phyloP scores from a whole-genome alignment of 2,329 filamentous ascomycete genomes.

The Cladosporium colombiae region DNA sequence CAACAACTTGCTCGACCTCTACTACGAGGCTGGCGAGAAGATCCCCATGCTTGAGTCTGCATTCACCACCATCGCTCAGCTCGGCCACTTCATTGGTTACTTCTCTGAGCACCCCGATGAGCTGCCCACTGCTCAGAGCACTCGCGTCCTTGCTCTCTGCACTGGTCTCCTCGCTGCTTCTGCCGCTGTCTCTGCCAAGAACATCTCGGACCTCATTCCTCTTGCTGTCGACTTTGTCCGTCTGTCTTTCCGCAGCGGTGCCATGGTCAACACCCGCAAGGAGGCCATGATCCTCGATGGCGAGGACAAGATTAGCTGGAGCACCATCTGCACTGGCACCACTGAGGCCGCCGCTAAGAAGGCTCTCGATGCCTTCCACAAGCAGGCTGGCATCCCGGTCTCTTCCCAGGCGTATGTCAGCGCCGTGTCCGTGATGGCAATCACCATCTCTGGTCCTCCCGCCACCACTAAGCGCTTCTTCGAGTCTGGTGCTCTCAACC shows the following conservation, averaged over 20 bases:
- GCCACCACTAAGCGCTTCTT: conserved; percentile 55
- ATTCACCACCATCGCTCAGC: conserved; percentile 64
- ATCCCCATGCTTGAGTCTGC: conserved; percentile 65
- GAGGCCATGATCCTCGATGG: conserved; percentile 53
- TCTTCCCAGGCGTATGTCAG: conserved; percentile 60
- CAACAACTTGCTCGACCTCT: conserved; percentile 65
- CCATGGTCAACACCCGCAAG: conserved; percentile 45
- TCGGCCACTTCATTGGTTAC: conserved; percentile 69
- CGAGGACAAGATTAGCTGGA: conserved; percentile 64
- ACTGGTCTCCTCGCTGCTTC: conserved; percentile 70
- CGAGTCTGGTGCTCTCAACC: conserved; percentile 50
- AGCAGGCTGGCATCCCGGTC: conserved; percentile 52
- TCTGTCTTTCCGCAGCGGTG: conserved; percentile 66
- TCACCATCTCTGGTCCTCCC: conserved; percentile 62
- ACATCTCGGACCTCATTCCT: conserved; percentile 61
- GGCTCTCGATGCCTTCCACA: conserved; percentile 60
- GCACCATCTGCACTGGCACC: conserved; percentile 62
- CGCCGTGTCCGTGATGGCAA: conserved; percentile 59
- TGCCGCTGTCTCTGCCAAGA: conserved; percentile 64
- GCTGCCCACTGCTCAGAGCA: conserved; percentile 51
- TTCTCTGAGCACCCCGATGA: conserved; percentile 57
- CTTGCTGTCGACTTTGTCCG: conserved; percentile 65
- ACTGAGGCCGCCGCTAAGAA: conserved; percentile 54
- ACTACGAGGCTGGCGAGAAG: conserved; percentile 59
- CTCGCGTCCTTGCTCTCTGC: conserved; percentile 64